phyloP scores from a whole-genome alignment of 2,329 filamentous ascomycete genomes.

The Davidsoniella virescens region DNA sequence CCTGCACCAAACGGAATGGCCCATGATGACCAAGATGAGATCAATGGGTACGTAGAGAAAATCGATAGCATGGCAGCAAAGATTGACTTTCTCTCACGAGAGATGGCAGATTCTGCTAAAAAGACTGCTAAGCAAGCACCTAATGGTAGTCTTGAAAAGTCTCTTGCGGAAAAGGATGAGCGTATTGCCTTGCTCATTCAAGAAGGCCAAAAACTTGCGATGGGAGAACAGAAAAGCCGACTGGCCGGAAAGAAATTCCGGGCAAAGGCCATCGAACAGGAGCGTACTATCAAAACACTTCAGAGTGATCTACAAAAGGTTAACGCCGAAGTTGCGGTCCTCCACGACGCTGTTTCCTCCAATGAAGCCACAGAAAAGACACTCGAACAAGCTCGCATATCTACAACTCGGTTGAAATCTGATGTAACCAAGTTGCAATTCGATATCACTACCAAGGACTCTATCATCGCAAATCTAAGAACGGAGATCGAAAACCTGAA shows the following conservation, averaged over 20 bases:
- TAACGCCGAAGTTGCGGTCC: conserved; percentile 16
- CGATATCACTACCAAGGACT: conserved; percentile 47
- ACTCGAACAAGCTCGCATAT: conserved; percentile 15
- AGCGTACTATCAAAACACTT: conserved; percentile 46
- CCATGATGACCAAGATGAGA: conserved; percentile 68
- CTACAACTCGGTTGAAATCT: conserved; percentile 18
- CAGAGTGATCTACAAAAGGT: conserved; percentile 24
- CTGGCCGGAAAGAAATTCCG: conserved; percentile 70
- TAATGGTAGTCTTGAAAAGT: conserved; percentile 54
- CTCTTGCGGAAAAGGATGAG: conserved; percentile 76
- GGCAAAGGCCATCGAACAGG: conserved; percentile 45
- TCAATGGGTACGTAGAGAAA: conserved; percentile 53
- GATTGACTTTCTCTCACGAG: conserved; percentile 69
- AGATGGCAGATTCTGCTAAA: conserved; percentile 60
- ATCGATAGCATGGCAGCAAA: conserved; percentile 89
- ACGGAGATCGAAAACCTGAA: conserved; percentile 51
- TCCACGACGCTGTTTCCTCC: background rate
- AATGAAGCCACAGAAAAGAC: conserved; percentile 35
- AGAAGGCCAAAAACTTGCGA: conserved; percentile 78
- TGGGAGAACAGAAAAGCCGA: conserved; percentile 71
- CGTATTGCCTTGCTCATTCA: conserved; percentile 81
- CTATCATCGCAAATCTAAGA: conserved; percentile 51
- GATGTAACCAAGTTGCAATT: conserved; percentile 41
- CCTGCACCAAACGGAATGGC: background rate
- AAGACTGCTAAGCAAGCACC: conserved; percentile 46